A percentile compares a stretch with the other conserved stretches of the same genome.
phyloP scores from a whole-genome alignment of 495 filamentous ascomycete genomes.

The Penicillium soppii region DNA sequence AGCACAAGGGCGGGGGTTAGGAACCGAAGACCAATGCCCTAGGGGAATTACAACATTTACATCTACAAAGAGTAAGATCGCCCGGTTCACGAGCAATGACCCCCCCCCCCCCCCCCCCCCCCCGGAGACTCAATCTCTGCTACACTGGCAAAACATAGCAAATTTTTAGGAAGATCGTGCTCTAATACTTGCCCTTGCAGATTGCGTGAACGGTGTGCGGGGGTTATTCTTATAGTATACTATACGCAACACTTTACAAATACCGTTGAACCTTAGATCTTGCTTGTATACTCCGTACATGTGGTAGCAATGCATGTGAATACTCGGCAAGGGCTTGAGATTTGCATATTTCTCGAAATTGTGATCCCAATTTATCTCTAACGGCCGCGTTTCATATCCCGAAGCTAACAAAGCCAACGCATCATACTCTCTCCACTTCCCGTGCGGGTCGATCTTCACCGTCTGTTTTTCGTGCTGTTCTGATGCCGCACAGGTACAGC shows the following conservation, averaged over 20 bases:
- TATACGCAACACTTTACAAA: not conserved
- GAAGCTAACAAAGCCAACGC: not conserved
- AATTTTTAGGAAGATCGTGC: not conserved
- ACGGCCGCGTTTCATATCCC: conserved; percentile 1
- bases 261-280: not conserved
- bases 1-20: not conserved
- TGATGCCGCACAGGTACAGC: not conserved
- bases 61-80: conserved; percentile 9
- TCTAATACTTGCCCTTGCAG: not conserved
- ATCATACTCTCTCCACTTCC: conserved; percentile 1
- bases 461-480: not conserved
- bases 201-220: not conserved
- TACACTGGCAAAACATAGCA: not conserved
- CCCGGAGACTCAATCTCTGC: not conserved
- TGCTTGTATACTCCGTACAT: not conserved
- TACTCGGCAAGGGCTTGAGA: not conserved
- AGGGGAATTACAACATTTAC: not conserved
- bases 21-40: not conserved
- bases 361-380: not conserved
- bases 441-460: not conserved
- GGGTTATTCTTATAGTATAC: not conserved
- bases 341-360: not conserved
- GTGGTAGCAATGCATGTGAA: not conserved
- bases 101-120: not conserved
- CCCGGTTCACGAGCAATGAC: not conserved